Evolutionary conservation across 1,139 yeast species (phyloP), one percentile per base, ranked within the genome.

Genomic region (Yamadazyma songkhlaensis): DNA sequence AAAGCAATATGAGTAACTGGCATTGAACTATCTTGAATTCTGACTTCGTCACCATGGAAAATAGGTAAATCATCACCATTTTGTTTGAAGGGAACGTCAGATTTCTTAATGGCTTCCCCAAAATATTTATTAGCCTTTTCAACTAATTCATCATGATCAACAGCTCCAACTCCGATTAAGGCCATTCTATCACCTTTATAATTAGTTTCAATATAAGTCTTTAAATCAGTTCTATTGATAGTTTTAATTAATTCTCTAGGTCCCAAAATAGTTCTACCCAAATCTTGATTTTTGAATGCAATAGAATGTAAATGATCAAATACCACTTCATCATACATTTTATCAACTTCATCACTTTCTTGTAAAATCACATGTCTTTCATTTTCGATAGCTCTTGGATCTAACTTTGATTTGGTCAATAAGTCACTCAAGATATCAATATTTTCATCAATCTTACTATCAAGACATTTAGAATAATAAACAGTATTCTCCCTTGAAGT

Each of bases 111-210:
- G 50, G 79, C 80, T 13, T 15, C 17, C 34, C 92, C 88, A 57
- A 92, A 92, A 55, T 78, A 77, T 59, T 79, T 70, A 50, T 82
- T 74, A 3, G 96, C 97, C 42, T 81, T 72, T 45, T 72, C 58
- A 13, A 90, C 96, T 43, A 92, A 77, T 45, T 82, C 80, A 10
- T 84, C 84, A 62, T 92, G 99, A 51, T 88, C 79, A 14, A 92
- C 92, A 40, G 94, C 84, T 22, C 99, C 99, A 1, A 95, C 88
- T 25, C 97, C 97, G 31, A 90, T 95, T 17, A 94, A 72, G 2
- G 94, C 98, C 98, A 92, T 92, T 54, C 98, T 74, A 62, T 94
- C 97, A 28, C 97, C 96, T 56, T 85, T 86, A 65, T 92, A 92
- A 67, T 92, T 92, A 37, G 85, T 79, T 35, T 77, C 69, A 54